These are phyloP conservation scores for Saprolegnia parasitica DNA, from an alignment of 352 stramenopile species.

Conservation along the genomic window DNA sequence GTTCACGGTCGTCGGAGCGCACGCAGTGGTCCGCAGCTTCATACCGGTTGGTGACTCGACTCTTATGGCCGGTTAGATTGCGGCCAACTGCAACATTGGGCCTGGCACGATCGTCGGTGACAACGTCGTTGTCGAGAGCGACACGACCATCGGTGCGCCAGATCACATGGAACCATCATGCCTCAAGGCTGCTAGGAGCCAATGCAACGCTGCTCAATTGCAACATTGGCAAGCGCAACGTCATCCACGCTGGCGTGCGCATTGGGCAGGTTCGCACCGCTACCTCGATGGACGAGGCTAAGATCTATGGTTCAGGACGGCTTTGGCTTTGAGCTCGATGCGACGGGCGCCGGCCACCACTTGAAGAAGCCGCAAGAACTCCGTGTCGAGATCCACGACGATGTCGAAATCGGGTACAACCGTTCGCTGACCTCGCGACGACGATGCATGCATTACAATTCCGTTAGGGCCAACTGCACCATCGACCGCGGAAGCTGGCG, in stretches of 20 bases:
- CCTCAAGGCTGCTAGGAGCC: constrained; percentile 11
- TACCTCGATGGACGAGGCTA: neutral
- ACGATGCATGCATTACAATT: neutral
- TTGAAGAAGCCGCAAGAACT: constrained; percentile 79
- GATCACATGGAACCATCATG: neutral
- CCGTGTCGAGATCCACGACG: constrained; percentile 64
- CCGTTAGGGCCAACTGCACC: constrained; percentile 64
- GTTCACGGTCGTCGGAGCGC: constrained; percentile 25
- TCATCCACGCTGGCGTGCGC: constrained; percentile 64
- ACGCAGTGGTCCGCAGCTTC: constrained; percentile 13
- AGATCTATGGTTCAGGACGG: constrained; percentile 44
- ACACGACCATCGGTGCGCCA: constrained; percentile 36
- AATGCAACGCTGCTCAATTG: constrained; percentile 70
- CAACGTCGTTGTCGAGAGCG: constrained; percentile 53
- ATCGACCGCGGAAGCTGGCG: constrained; percentile 84
- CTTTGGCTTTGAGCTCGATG: constrained; percentile 72
- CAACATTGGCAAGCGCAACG: constrained; percentile 51
- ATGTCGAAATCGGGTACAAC: constrained; percentile 79
- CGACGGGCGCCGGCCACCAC: constrained; percentile 41
- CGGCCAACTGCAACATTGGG: constrained; percentile 49
- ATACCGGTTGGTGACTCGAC: no score
- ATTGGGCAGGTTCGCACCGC: constrained; percentile 49
- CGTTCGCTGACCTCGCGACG: no score
- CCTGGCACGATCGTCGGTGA: constrained; percentile 52
- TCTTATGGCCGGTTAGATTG: constrained; percentile 40